These are phyloP conservation scores for Leishmania major DNA, from an alignment of 208 protist genomes.

Conservation along the genomic window DNA sequence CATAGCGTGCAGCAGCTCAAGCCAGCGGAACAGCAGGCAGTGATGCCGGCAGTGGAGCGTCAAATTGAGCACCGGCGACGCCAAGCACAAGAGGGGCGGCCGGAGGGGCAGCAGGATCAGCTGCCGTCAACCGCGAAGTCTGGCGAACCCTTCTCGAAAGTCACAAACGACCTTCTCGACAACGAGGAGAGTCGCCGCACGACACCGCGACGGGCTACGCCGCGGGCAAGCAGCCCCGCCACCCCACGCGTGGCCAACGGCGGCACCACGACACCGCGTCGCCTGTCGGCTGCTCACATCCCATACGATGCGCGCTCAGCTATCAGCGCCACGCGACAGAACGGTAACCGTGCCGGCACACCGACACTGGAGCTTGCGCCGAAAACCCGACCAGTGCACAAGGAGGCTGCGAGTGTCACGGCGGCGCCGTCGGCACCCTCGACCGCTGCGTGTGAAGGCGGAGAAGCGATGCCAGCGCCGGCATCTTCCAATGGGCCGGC, in stretches of 20 bases:
- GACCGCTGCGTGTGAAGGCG: background rate
- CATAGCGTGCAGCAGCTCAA: constrained; percentile 64
- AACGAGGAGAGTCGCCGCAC: constrained; percentile 27
- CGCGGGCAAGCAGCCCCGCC: background rate
- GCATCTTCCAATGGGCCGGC: background rate
- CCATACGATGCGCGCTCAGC: background rate
- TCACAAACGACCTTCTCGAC: constrained; percentile 10
- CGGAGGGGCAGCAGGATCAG: constrained; percentile 6
- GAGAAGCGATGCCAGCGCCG: background rate
- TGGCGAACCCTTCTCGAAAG: background rate
- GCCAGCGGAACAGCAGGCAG: constrained; percentile 78
- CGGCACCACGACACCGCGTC: constrained; percentile 18
- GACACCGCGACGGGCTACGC: constrained; percentile 11
- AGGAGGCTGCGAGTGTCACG: background rate
- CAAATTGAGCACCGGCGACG: constrained; percentile 49
- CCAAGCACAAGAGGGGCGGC: background rate
- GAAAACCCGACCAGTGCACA: background rate
- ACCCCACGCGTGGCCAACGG: background rate
- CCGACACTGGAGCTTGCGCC: background rate
- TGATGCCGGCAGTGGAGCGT: constrained; percentile 71
- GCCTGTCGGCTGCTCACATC: constrained; percentile 4
- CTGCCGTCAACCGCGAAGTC: background rate
- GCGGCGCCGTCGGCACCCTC: background rate
- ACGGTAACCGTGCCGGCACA: background rate
- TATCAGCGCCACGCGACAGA: background rate